Base-by-base conservation (phyloP, 805 yeast species). In the Saturnispora gosingensis region DNA sequence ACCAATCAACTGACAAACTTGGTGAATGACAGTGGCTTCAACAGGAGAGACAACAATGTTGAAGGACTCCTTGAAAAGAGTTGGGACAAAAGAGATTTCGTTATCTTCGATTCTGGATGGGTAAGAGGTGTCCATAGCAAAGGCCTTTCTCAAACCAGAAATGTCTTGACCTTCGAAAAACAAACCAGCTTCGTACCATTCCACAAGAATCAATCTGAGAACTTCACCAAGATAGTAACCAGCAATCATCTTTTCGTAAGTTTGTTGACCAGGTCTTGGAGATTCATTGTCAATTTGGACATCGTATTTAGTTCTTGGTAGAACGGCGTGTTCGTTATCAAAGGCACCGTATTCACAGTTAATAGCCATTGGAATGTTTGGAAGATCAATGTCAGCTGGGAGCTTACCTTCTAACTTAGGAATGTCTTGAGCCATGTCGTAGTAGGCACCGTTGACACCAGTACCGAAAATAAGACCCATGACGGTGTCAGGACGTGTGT, bases 281-380 rank as follows among this genome's bases (percentile, higher is more conserved):
- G 95, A 85, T 64, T 85, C 84, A 28, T 70, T 73, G 69, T 91
- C 98, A 58, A 91, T 83, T 58, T 73, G 75, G 51, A 82, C 65
- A 69, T 91, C 99, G 68, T 81, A 91, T 67, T 83, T 83, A 59
- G 95, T 90, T 72, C 97, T 81, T 65, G 98, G 98, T 61, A 91
- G 77, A 35, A 83, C 78, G 9, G 59, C 53, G 63, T 85, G 95
- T 70, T 88, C 97, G 66, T 88, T 90, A 69, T 91, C 98, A 67
- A 91, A 91, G 6, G 97, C 91, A 64, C 99, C 98, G 73, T 91
- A 91, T 74, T 91, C 99, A 76, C 97, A 89, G 77, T 91, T 91
- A 68, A 91, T 91, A 51, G 97, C 97, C 95, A 91, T 90, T 56
- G 84, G 82, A 43, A 85, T 76, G 47, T 78, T 78, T 9, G 67